Evolutionary conservation across 2,329 filamentous ascomycete species (phyloP).

Genomic region (Ceratocystis diversiconidia): DNA sequence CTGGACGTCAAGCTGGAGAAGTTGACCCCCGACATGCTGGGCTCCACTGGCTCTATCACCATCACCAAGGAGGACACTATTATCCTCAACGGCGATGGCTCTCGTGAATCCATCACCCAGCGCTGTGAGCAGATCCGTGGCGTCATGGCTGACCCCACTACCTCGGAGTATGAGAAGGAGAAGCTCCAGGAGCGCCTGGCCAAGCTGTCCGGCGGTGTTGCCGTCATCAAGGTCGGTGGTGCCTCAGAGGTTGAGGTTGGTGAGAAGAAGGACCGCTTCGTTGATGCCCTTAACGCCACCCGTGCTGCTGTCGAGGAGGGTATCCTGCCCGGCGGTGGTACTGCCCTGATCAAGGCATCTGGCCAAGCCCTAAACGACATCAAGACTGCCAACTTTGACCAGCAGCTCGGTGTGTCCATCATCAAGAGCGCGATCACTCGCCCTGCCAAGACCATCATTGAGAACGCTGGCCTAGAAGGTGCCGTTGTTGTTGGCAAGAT

Average conservation of each 20-base stretch:
- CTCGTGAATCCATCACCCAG: conserved; percentile 84
- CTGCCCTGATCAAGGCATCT: conserved; percentile 92
- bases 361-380: conserved; percentile 70
- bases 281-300: conserved; percentile 94
- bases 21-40: conserved; percentile 87
- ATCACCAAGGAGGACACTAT: conserved; percentile 99
- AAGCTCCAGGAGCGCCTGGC: conserved; percentile 99
- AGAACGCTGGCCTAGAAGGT: conserved; percentile 93
- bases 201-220: conserved; percentile 97
- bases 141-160: conserved; percentile 83
- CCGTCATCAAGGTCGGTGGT: conserved; percentile 98
- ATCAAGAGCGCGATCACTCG: conserved; percentile 96
- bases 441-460: conserved; percentile 86
- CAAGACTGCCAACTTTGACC: conserved; percentile 93
- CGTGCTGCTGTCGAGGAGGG: conserved; percentile 97
- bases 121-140: conserved; percentile 98
- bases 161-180: conserved; percentile 99
- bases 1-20: conserved; percentile 99
- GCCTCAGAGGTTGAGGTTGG: conserved; percentile 96
- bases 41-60: conserved; percentile 93
- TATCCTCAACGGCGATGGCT: conserved; percentile 89
- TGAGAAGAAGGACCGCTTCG: conserved; percentile 99
- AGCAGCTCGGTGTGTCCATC: conserved; percentile 95
- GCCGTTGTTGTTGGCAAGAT: conserved; percentile 97
- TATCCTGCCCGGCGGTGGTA: conserved; percentile 96